Percentiles rank a stretch among this genome's conserved stretches.
Conservation (phyloP, 2,329 filamentous ascomycete species). For the Epichloe baconii region DNA sequence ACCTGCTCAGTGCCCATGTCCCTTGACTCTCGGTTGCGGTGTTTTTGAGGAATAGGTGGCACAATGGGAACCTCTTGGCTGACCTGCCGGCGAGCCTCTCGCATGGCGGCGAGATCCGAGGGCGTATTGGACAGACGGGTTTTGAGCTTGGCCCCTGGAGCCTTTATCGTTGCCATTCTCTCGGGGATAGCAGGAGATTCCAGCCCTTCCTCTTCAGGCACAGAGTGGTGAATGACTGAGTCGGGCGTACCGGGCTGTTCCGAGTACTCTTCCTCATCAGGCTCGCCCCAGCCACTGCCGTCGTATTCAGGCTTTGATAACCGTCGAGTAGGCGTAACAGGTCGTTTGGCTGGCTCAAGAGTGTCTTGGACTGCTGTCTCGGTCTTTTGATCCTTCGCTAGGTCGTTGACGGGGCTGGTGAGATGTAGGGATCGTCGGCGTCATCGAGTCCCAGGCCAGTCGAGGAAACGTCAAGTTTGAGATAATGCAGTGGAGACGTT, state of each 20-base stretch:
- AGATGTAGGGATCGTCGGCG: background rate
- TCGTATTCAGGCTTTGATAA: constrained; percentile 51
- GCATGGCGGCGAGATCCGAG: constrained; percentile 72
- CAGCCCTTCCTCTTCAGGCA: constrained; percentile 32
- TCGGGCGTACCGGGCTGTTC: constrained; percentile 64
- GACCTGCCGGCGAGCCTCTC: constrained; percentile 71
- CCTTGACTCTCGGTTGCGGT: constrained; percentile 40
- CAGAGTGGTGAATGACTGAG: constrained; percentile 74
- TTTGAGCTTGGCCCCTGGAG: constrained; percentile 75
- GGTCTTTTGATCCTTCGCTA: background rate
- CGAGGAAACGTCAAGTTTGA: constrained; percentile 10
- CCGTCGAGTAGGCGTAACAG: constrained; percentile 35
- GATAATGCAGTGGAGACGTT: constrained; percentile 10
- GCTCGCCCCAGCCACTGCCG: constrained; percentile 47
- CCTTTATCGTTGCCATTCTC: constrained; percentile 75
- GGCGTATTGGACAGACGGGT: constrained; percentile 80
- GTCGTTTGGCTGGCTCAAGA: constrained; percentile 26
- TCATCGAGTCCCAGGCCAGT: constrained; percentile 22
- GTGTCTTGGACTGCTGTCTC: constrained; percentile 21
- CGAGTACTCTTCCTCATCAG: constrained; percentile 36
- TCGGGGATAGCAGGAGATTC: constrained; percentile 63
- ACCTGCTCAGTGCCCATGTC: constrained; percentile 29
- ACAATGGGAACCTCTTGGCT: constrained; percentile 56
- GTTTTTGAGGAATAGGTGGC: constrained; percentile 48
- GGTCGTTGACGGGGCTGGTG: background rate